These are phyloP conservation scores for Suhomyces wounanorum DNA, from an alignment of 1,139 yeast genomes.

Conservation along the genomic window DNA sequence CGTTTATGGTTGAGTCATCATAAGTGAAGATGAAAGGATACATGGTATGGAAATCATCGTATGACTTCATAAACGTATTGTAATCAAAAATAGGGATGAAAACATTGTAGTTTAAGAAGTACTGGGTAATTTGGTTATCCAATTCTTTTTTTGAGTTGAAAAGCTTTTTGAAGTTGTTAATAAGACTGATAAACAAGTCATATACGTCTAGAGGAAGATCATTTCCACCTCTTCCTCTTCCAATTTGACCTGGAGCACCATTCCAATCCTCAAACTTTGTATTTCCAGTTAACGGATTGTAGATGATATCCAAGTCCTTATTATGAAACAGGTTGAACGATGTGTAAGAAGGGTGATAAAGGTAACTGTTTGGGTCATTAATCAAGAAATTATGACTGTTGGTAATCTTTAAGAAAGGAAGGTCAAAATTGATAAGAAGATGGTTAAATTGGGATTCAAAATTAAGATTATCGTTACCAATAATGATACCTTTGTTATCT, in stretches of 20 bases:
- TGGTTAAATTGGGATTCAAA: slow-evolving; percentile 53
- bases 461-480: slow-evolving; percentile 51
- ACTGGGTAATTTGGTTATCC: slow-evolving; percentile 55
- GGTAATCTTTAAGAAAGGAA: slow-evolving; percentile 50
- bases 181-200: slow-evolving; percentile 47
- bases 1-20: slow-evolving; percentile 52
- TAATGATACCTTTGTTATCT: slow-evolving; percentile 47
- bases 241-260: slow-evolving; percentile 1
- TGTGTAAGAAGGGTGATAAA: slow-evolving; percentile 47
- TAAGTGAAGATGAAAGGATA: slow-evolving; percentile 55
- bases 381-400: slow-evolving; percentile 48
- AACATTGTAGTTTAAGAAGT: slow-evolving; percentile 57
- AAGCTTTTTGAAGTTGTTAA: slow-evolving; percentile 48
- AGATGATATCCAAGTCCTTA: slow-evolving; percentile 43
- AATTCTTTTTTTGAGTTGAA: slow-evolving; percentile 47
- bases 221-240: slow-evolving; percentile 4
- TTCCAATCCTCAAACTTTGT: slow-evolving; percentile 12
- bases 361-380: slow-evolving; percentile 47
- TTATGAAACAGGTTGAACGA: slow-evolving; percentile 43
- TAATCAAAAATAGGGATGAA: slow-evolving; percentile 66
- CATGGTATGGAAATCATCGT: slow-evolving; percentile 59
- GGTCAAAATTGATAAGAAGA: slow-evolving; percentile 44
- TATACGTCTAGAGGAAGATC: slow-evolving; percentile 44
- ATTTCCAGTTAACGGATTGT: slow-evolving; percentile 44
- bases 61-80: slow-evolving; percentile 55